Evolutionary conservation across 164 flowering plant species (phyloP), one percentile per base, ranked within the genome.

Genomic region (Sedum album): DNA sequence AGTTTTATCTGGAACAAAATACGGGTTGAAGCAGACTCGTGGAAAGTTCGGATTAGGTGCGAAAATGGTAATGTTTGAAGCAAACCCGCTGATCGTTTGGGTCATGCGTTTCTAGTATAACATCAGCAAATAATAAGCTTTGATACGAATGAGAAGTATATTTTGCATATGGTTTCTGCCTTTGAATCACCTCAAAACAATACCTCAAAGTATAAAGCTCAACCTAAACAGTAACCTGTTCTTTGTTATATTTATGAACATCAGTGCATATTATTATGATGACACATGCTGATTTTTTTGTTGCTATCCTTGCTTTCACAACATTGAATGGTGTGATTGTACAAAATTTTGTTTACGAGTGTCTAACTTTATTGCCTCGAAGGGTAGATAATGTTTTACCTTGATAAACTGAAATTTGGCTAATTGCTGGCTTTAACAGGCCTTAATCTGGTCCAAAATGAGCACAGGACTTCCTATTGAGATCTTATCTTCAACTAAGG

Each of bases 31-130:
- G 77, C 99, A 95, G 75, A 95, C 99, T 39, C 90, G 97, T 66
- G 99, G 99, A 74, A 95, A 95, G 77, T 95, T 87, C 82, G 99
- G 99, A 66, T 91, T 95, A 67, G 99, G 99, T 71, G 99, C 99
- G 46, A 95, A 95, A 79, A 95, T 95, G 99, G 99, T 95, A 83
- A 71, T 18, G 44, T 55, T 64, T 69, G 65, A 25, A 39, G 17
- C 48, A 44, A 18, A 65, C 28, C 66, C 41, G 13, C 53, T 20
- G 31, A 21, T 26, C 30, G 4, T 9, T 15, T 21, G 4, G 67
- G 5, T 33, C 26, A 20, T 65, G n/a, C 46, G 14, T 35, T 36
- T 31, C 14, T 35, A 38, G 46, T 35, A 39, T 9, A 55, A 18
- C 28, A 53, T 21, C 15, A 18, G 26, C 60, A 48, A 18, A 18